Evolutionary conservation across 2,329 filamentous ascomycete genomes (phyloP).

Genomic region (Fusarium liriodendri): DNA sequence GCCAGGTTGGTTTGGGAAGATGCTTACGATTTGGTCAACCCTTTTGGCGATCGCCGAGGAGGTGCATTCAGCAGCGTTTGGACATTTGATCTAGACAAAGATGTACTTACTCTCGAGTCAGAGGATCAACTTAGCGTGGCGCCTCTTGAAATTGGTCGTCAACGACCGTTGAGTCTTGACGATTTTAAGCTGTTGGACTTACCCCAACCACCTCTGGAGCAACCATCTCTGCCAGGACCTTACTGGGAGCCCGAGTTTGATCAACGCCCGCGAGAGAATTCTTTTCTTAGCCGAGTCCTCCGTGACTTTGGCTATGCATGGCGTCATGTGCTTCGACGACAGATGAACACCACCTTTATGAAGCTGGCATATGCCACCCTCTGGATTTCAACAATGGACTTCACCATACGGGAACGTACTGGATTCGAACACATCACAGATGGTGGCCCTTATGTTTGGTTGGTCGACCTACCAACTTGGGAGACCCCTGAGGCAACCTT

Average conservation of each 20-base stretch:
- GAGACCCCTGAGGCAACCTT: conserved; percentile 13
- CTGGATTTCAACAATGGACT: conserved; percentile 10
- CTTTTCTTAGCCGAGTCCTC: conserved; percentile 26
- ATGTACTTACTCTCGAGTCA: not conserved
- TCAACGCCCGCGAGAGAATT: not conserved
- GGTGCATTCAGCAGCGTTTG: not conserved
- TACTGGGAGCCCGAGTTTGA: conserved; percentile 29
- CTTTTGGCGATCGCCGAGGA: not conserved
- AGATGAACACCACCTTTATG: conserved; percentile 27
- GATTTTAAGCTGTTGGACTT: conserved; percentile 18
- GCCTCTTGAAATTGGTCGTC: conserved; percentile 11
- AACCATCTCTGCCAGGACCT: conserved; percentile 2
- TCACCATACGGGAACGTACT: not conserved
- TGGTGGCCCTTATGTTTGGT: conserved; percentile 10
- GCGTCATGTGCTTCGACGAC: conserved; percentile 35
- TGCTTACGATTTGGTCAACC: not conserved
- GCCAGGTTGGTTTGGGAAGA: not conserved
- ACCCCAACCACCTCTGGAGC: not conserved
- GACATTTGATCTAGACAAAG: not conserved
- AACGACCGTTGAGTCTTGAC: conserved; percentile 21
- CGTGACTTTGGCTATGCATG: conserved; percentile 31
- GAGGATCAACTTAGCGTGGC: not conserved
- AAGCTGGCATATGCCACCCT: conserved; percentile 31
- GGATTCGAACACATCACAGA: conserved; percentile 16
- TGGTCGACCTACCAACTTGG: conserved; percentile 30